Conservation (phyloP, 108 stramenopile genomes). For the Cyclotella baltica region DNA sequence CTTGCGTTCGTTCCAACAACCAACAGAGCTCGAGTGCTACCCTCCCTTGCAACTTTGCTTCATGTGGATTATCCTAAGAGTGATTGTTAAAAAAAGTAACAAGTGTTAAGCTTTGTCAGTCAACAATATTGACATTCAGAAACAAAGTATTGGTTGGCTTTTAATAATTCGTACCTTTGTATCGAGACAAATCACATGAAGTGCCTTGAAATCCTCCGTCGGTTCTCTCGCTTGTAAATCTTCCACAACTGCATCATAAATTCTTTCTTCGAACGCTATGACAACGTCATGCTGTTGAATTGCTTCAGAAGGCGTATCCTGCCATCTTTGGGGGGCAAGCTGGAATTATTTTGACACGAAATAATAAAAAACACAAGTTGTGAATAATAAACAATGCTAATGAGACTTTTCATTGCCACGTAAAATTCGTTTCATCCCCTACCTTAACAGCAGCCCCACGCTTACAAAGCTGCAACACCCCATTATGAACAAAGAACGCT, state of each 20-base stretch:
- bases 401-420: background rate
- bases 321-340: conserved; percentile 89
- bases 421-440: background rate
- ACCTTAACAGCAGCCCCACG: conserved; percentile 89
- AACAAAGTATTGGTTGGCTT: background rate
- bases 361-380: background rate
- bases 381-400: background rate
- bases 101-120: background rate
- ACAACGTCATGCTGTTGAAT: conserved; percentile 85
- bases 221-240: conserved; percentile 92
- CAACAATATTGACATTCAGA: background rate
- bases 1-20: conserved; percentile 77
- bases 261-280: conserved; percentile 92
- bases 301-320: conserved; percentile 72
- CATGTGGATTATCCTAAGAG: conserved; percentile 86
- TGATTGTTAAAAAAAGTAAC: background rate
- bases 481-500: conserved; percentile 85
- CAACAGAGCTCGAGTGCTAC: conserved; percentile 88
- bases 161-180: too few species aligned
- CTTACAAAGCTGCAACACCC: conserved; percentile 86
- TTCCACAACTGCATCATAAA: conserved; percentile 92
- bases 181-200: conserved; percentile 92
- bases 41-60: conserved; percentile 82
- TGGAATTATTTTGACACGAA: background rate
- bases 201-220: conserved; percentile 87